Base-by-base conservation (phyloP, 2,329 filamentous ascomycete species). In the Pseudovirgaria hyperparasitica region DNA sequence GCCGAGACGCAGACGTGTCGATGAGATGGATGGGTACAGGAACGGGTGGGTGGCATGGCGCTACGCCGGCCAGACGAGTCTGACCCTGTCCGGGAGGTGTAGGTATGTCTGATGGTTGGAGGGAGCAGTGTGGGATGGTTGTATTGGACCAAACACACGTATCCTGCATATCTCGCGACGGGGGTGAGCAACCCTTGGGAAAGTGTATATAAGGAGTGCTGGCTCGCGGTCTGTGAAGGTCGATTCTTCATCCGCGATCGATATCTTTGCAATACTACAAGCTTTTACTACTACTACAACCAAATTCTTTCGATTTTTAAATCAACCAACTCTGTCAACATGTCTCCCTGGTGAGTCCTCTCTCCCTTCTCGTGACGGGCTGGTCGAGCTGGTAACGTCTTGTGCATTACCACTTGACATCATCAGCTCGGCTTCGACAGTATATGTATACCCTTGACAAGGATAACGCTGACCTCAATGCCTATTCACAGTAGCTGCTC, bases 401-500 rank as follows among this genome's bases (percentile, higher is more conserved):
- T 20, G 13, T 22, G 5, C 11, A 4, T 10, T 11, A 16, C 19
- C 26, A 16, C 11, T 23, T 22, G 10, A 8, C 12, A n/a, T 16
- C 18, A 6, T 12, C 23, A 10, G 5, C 16, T 19, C 18, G 5
- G 8, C 26, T 15, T 22, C 16, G 20, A 11, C 7, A 14, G 16
- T 16, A 13, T 10, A 19, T 20, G 18, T 12, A 12, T 20, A 15
- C 20, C 16, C 16, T 17, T 12, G 11, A 11, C n/a, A 12, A 9
- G 12, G n/a, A 19, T 6, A 21, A 21, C 16, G 23, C 28, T 30
- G 28, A 32, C 26, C n/a, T n/a, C n/a, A n/a, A 21, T 32, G 16
- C 6, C 11, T 23, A 18, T 26, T 22, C 18, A 27, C 16, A 35
- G 30, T 27, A 25, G 27, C 37, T 51, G 47, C 41, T 25, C 35